Evolutionary conservation across 1,284 basidiomycete species (phyloP).

Genomic region (Puccinia polysora): DNA sequence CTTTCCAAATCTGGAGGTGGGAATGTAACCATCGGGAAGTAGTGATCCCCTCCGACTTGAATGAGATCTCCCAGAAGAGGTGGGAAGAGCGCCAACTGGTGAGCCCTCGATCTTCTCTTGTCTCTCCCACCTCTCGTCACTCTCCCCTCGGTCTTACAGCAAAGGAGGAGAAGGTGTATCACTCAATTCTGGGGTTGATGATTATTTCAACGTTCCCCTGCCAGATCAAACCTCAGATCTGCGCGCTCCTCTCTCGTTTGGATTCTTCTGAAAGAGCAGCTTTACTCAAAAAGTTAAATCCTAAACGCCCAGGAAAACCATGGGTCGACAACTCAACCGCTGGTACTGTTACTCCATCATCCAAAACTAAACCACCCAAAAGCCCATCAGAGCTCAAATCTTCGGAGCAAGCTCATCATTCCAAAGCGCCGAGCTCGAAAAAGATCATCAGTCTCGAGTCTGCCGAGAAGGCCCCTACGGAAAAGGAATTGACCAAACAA

Average conservation of each 20-base stretch:
- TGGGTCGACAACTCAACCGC: constrained; percentile 37
- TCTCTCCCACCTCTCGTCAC: constrained; percentile 26
- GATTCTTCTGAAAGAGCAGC: constrained; percentile 9
- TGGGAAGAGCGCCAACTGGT: constrained; percentile 66
- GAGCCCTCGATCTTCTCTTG: constrained; percentile 48
- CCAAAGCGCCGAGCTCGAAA: neutral
- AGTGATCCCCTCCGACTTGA: constrained; percentile 67
- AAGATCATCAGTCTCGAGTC: neutral
- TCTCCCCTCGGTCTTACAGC: no score
- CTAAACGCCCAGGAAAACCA: constrained; percentile 45
- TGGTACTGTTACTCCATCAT: neutral
- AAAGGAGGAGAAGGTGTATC: constrained; percentile 46
- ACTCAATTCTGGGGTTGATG: constrained; percentile 45
- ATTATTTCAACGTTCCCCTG: constrained; percentile 22
- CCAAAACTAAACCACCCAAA: constrained; percentile 1
- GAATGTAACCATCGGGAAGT: constrained; percentile 64
- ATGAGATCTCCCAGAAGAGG: constrained; percentile 65
- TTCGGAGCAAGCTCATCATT: neutral
- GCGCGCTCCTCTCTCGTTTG: neutral
- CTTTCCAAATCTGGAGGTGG: constrained; percentile 77
- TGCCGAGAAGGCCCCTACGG: neutral
- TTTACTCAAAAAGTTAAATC: constrained; percentile 46
- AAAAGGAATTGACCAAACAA: constrained; percentile 25
- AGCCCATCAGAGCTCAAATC: neutral
- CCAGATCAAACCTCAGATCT: constrained; percentile 26